Evolutionary conservation across 2,329 filamentous ascomycete species (phyloP).

Genomic region (Scedosporium boydii): DNA sequence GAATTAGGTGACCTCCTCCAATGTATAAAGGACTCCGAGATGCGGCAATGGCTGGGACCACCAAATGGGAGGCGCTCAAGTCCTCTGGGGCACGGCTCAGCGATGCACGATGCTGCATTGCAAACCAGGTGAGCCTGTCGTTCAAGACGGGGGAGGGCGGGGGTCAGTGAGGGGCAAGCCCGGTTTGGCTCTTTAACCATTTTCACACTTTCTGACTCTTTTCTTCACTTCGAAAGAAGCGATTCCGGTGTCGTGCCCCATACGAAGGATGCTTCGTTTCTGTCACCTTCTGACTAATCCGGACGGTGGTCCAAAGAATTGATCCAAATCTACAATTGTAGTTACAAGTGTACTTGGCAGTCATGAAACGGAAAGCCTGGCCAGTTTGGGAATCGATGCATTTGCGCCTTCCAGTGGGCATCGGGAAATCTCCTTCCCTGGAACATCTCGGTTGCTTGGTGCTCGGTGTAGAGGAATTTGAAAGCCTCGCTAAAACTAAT

Average conservation of each 20-base stretch:
- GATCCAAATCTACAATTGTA: not conserved
- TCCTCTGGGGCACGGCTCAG: not conserved
- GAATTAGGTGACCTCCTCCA: not conserved
- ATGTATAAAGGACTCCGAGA: not conserved
- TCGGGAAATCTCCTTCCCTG: no score
- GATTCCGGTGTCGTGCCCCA: no score
- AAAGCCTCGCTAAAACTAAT: no score
- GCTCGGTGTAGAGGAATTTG: no score
- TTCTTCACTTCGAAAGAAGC: not conserved
- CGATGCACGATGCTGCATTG: not conserved
- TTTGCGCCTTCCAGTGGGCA: no score
- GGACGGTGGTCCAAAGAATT: no score
- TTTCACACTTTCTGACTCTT: not conserved
- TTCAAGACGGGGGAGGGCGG: not conserved
- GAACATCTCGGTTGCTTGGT: no score
- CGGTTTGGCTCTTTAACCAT: not conserved
- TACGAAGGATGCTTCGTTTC: no score
- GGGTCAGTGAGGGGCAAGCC: not conserved
- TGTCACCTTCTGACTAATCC: no score
- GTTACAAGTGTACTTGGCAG: no score
- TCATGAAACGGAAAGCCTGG: no score
- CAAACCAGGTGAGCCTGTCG: slow-evolving; percentile 1
- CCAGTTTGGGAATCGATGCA: no score
- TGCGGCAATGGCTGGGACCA: not conserved
- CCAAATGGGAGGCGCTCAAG: not conserved